phyloP scores from a whole-genome alignment of 2,329 filamentous ascomycete species.

The Hypoxylon sp. region DNA sequence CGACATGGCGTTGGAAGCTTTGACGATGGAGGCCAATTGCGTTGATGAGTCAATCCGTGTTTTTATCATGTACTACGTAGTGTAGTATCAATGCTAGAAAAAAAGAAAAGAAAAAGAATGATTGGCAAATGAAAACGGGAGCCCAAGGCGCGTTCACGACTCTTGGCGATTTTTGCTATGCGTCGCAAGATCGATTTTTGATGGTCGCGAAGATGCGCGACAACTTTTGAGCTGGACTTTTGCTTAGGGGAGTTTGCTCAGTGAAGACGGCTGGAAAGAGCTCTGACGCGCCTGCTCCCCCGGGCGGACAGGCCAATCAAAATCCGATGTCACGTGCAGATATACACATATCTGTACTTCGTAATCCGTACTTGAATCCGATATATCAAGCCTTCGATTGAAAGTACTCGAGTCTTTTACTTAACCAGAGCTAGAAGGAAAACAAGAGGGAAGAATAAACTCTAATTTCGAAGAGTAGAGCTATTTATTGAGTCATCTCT shows the following conservation, averaged over 20 bases:
- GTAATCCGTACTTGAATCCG: no score
- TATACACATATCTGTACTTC: background rate
- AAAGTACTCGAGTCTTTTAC: no score
- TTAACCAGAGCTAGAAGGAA: no score
- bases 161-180: slow-evolving; percentile 10
- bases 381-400: no score
- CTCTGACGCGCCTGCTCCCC: background rate
- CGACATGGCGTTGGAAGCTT: slow-evolving; percentile 38
- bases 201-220: slow-evolving; percentile 34
- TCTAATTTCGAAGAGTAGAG: no score
- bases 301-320: background rate
- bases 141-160: slow-evolving; percentile 19
- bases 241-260: slow-evolving; percentile 14
- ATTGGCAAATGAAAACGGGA: slow-evolving; percentile 3
- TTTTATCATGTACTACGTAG: background rate
- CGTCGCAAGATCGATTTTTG: slow-evolving; percentile 29
- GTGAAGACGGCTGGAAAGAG: slow-evolving; percentile 1
- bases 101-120: background rate
- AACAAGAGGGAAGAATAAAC: no score
- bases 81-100: background rate
- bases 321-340: background rate
- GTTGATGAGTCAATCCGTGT: background rate
- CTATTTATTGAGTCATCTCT: no score
- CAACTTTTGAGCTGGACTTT: slow-evolving; percentile 22
- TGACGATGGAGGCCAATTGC: slow-evolving; percentile 12